Conservation (phyloP, 2,329 filamentous ascomycete species). For the Periconia sp. region DNA sequence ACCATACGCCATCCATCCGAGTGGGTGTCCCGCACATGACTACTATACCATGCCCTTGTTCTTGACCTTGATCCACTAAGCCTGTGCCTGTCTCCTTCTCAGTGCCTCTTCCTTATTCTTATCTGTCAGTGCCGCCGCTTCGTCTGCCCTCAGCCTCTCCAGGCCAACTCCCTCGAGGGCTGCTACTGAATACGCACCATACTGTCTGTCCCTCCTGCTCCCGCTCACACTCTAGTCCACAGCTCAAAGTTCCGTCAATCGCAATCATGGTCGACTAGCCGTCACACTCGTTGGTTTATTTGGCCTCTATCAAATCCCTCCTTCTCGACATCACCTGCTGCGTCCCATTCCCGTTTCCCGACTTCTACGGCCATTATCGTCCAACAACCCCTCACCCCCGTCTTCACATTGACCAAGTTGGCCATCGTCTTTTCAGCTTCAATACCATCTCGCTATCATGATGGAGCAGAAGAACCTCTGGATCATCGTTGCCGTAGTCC, state of each 20-base stretch:
- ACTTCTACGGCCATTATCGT: constrained; percentile 1
- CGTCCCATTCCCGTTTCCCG: constrained; percentile 6
- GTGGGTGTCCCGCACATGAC: constrained; percentile 39
- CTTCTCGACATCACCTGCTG: constrained; percentile 12
- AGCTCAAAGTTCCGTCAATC: constrained; percentile 14
- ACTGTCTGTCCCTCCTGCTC: neutral
- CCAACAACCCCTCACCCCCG: neutral
- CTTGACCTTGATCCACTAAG: constrained; percentile 29
- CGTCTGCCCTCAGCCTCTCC: constrained; percentile 17
- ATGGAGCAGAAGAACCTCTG: constrained; percentile 39
- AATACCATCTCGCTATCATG: constrained; percentile 17
- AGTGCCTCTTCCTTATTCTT: constrained; percentile 21
- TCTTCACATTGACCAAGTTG: neutral
- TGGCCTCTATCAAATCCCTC: constrained; percentile 18
- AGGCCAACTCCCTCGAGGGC: neutral
- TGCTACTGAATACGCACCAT: neutral
- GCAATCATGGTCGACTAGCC: constrained; percentile 30
- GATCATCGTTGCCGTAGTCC: constrained; percentile 39
- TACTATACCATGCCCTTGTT: constrained; percentile 26
- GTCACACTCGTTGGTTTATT: constrained; percentile 18
- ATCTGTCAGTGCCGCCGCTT: constrained; percentile 9
- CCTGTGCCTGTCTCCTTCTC: constrained; percentile 24
- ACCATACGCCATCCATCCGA: constrained; percentile 31
- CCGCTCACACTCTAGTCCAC: constrained; percentile 14
- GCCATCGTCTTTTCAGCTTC: neutral